Evolutionary conservation across 805 yeast species (phyloP).

Genomic region (Myxozyma sirexii): DNA sequence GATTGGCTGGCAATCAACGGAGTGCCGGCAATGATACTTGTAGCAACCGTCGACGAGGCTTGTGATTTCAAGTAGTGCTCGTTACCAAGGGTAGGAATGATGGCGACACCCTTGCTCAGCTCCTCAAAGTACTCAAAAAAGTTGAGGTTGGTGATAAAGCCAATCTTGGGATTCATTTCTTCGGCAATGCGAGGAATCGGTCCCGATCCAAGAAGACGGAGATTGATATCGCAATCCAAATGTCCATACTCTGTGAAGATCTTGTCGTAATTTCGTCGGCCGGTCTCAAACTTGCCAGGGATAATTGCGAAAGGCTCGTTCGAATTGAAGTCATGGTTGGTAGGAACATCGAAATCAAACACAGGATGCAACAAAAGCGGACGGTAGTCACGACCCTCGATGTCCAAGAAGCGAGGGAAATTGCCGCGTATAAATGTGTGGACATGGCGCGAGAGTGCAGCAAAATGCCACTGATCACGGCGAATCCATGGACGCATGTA

Average conservation of each 20-base stretch:
- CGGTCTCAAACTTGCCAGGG: slow-evolving; percentile 33
- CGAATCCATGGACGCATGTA: slow-evolving; percentile 32
- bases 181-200: slow-evolving; percentile 15
- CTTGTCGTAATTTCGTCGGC: slow-evolving; percentile 31
- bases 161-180: slow-evolving; percentile 11
- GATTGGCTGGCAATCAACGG: slow-evolving; percentile 26
- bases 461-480: slow-evolving; percentile 31
- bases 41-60: slow-evolving; percentile 33
- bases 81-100: slow-evolving; percentile 30
- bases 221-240: slow-evolving; percentile 14
- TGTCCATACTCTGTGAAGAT: slow-evolving; percentile 25
- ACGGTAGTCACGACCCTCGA: slow-evolving; percentile 20
- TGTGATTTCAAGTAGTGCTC: slow-evolving; percentile 17
- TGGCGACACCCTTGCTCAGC: slow-evolving; percentile 17
- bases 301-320: slow-evolving; percentile 30
- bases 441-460: slow-evolving; percentile 30
- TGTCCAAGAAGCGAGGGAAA: slow-evolving; percentile 26
- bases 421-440: slow-evolving; percentile 19
- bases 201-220: slow-evolving; percentile 32
- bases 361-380: slow-evolving; percentile 30
- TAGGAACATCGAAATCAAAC: slow-evolving; percentile 9
- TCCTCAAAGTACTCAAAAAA: slow-evolving; percentile 29
- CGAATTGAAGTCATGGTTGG: neutral
- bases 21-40: slow-evolving; percentile 27
- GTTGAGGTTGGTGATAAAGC: slow-evolving; percentile 15